phyloP scores from a whole-genome alignment of 257 asterid species.

The Solanum ahanhuiri region DNA sequence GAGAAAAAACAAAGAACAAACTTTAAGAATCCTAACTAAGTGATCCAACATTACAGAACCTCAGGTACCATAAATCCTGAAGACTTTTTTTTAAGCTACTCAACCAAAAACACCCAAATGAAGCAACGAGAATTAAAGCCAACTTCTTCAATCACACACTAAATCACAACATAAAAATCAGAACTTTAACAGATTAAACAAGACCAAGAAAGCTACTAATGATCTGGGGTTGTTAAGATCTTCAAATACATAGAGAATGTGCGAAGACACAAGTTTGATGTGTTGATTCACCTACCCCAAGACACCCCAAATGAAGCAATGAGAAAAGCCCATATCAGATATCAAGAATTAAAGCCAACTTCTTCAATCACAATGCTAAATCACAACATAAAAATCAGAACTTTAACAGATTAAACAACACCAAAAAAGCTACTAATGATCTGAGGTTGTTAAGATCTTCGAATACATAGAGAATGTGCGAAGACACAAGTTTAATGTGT shows the following conservation, averaged over 20 bases:
- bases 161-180: background rate
- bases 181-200: background rate
- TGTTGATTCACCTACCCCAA: background rate
- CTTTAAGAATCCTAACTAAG: background rate
- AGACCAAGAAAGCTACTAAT: background rate
- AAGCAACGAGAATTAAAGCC: background rate
- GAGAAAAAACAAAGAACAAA: background rate
- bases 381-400: background rate
- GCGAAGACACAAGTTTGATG: background rate
- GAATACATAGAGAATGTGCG: background rate
- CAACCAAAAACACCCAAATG: background rate
- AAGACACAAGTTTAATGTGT: background rate
- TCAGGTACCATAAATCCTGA: background rate
- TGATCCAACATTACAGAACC: background rate
- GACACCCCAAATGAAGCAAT: background rate
- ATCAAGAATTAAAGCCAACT: background rate
- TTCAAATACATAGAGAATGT: background rate
- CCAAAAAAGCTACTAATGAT: background rate
- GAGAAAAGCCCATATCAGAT: background rate
- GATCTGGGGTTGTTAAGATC: background rate
- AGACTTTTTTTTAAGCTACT: background rate
- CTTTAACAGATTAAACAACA: background rate
- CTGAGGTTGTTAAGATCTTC: background rate
- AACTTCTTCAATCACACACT: background rate
- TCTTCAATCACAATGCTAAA: background rate